Evolutionary conservation across 164 flowering plant genomes (phyloP).

Genomic region (Nelumbo lutea): DNA sequence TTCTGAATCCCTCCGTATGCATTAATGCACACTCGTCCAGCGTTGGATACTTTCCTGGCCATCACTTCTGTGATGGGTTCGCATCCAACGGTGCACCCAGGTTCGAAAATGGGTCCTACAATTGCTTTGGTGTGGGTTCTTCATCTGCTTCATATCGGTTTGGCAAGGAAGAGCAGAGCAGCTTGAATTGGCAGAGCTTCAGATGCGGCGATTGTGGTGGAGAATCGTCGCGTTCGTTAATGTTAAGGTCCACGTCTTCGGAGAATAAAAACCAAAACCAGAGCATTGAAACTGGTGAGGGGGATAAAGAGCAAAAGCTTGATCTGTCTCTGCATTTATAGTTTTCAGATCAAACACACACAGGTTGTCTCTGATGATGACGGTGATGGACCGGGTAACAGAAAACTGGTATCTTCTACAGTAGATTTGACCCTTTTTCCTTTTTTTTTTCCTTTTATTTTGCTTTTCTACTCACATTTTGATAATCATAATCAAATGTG

Average conservation of each 20-base stretch:
- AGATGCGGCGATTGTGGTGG: slow-evolving; percentile 12
- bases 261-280: slow-evolving; percentile 3
- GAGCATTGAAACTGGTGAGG: slow-evolving; percentile 11
- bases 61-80: slow-evolving; percentile 29
- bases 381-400: too few relatives aligned
- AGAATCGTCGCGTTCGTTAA: background rate
- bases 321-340: slow-evolving; percentile 41
- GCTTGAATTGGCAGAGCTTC: slow-evolving; percentile 43
- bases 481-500: too few relatives aligned
- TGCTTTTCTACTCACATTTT: too few relatives aligned
- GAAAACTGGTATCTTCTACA: too few relatives aligned
- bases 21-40: slow-evolving; percentile 51
- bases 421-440: too few relatives aligned
- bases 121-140: slow-evolving; percentile 18
- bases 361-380: too few relatives aligned
- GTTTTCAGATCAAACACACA: background rate
- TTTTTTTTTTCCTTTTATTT: too few relatives aligned
- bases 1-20: slow-evolving; percentile 41
- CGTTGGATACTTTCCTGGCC: slow-evolving; percentile 25
- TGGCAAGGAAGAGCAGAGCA: slow-evolving; percentile 37
- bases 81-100: slow-evolving; percentile 50
- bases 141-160: slow-evolving; percentile 13
- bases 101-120: slow-evolving; percentile 33
- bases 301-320: slow-evolving; percentile 26
- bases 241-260: slow-evolving; percentile 7